phyloP scores from a whole-genome alignment of 2,329 filamentous ascomycete genomes.

The Pyrenochaeta sp. region DNA sequence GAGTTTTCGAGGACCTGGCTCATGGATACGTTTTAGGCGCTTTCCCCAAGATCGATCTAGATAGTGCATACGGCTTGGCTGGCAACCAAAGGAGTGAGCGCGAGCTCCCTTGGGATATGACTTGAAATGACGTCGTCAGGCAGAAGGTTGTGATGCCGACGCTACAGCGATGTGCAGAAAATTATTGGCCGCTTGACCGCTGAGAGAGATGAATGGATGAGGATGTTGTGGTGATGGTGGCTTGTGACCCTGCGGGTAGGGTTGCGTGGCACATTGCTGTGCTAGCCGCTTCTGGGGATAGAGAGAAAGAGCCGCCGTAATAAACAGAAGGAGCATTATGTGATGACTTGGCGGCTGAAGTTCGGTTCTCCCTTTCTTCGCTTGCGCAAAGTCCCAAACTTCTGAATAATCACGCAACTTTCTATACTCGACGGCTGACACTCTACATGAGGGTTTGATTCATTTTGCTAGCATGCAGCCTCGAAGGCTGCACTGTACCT shows the following conservation, averaged over 20 bases:
- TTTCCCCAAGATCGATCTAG: not conserved
- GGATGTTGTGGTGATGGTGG: slow-evolving; percentile 16
- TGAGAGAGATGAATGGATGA: slow-evolving; percentile 12
- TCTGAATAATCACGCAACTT: not conserved
- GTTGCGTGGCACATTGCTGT: slow-evolving; percentile 8
- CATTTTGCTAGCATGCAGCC: not conserved
- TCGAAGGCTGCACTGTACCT: not conserved
- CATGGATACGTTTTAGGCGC: not conserved
- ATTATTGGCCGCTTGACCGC: slow-evolving; percentile 22
- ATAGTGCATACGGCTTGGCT: not conserved
- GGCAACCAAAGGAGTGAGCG: not conserved
- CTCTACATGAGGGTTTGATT: not conserved
- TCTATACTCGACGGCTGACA: not conserved
- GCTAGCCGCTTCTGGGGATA: slow-evolving; percentile 9
- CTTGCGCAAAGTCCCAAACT: not conserved
- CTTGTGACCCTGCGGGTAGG: slow-evolving; percentile 31
- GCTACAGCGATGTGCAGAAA: slow-evolving; percentile 3
- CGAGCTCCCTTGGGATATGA: not conserved
- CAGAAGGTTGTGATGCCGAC: slow-evolving; percentile 11
- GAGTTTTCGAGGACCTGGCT: slow-evolving; percentile 2
- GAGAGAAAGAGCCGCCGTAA: slow-evolving; percentile 9
- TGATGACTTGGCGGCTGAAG: slow-evolving; percentile 3
- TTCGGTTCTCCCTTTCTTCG: not conserved
- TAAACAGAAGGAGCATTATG: not conserved
- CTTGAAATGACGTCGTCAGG: slow-evolving; percentile 10